These are phyloP conservation scores for Ustilago curta DNA, from an alignment of 1,284 basidiomycete species.

Conservation along the genomic window DNA sequence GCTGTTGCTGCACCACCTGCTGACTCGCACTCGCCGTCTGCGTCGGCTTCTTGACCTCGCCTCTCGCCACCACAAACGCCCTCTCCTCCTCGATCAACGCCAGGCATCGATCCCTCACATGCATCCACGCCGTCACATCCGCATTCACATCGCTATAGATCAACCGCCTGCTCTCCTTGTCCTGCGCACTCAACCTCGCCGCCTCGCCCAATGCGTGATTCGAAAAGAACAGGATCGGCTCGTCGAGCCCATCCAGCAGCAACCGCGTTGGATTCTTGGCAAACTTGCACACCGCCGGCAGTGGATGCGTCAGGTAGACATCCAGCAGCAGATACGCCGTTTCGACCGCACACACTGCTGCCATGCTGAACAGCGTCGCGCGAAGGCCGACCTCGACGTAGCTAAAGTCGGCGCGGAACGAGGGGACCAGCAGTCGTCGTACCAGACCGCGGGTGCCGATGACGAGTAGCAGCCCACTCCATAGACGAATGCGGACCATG, in stretches of 20 bases:
- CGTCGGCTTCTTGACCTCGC: slow-evolving; percentile 8
- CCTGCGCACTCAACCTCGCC: slow-evolving; percentile 36
- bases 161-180: slow-evolving; percentile 25
- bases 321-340: slow-evolving; percentile 54
- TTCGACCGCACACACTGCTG: slow-evolving; percentile 36
- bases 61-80: slow-evolving; percentile 30
- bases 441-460: slow-evolving; percentile 45
- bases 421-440: slow-evolving; percentile 53
- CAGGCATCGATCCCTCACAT: slow-evolving; percentile 45
- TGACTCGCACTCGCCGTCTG: background rate
- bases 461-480: slow-evolving; percentile 45
- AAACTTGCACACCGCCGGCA: slow-evolving; percentile 33
- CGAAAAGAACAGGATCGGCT: slow-evolving; percentile 53
- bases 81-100: slow-evolving; percentile 30
- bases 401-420: slow-evolving; percentile 52
- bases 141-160: slow-evolving; percentile 55
- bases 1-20: slow-evolving; percentile 3
- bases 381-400: slow-evolving; percentile 30
- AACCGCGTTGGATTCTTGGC: slow-evolving; percentile 42
- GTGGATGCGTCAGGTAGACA: slow-evolving; percentile 59
- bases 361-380: slow-evolving; percentile 28
- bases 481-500: slow-evolving; percentile 44
- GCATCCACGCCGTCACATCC: slow-evolving; percentile 43
- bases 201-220: slow-evolving; percentile 53
- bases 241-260: slow-evolving; percentile 52